phyloP scores from a whole-genome alignment of 306 rosid genomes.

The Citrullus amarus region DNA sequence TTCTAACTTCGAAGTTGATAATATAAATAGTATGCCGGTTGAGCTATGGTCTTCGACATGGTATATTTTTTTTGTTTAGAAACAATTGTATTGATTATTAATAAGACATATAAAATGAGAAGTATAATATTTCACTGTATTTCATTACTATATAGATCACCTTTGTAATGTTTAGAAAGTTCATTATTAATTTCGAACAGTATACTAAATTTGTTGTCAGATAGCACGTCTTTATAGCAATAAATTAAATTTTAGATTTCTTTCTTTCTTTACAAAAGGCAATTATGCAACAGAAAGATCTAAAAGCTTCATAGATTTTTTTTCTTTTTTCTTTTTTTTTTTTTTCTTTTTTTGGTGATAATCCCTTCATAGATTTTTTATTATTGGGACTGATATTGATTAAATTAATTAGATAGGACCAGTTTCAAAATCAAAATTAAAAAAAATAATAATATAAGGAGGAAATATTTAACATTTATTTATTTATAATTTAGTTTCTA shows the following conservation, averaged over 20 bases:
- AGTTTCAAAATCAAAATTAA: background rate
- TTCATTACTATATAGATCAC: background rate
- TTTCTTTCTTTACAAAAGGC: background rate
- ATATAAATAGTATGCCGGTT: too few relatives aligned
- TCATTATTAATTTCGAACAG: background rate
- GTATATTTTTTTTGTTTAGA: too few relatives aligned
- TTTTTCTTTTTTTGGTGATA: too few relatives aligned
- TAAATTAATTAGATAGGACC: background rate
- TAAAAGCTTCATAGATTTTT: background rate
- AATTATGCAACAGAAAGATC: background rate
- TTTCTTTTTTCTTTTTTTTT: too few relatives aligned
- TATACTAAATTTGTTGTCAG: background rate
- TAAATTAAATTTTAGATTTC: background rate
- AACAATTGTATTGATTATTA: too few relatives aligned
- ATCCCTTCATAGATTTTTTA: too few relatives aligned
- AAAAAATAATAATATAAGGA: too few relatives aligned
- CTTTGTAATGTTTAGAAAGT: background rate
- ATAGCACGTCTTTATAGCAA: background rate
- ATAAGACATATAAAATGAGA: background rate
- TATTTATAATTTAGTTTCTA: background rate
- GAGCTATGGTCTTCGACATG: too few relatives aligned
- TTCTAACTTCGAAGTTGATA: too few relatives aligned
- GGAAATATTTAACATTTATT: too few relatives aligned
- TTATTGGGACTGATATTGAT: background rate
- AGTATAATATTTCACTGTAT: background rate